Percentiles rank a stretch among this genome's conserved stretches.
These are phyloP conservation scores for Diaporthe longicolla DNA, from an alignment of 2,329 filamentous ascomycete species.

Conservation along the genomic window DNA sequence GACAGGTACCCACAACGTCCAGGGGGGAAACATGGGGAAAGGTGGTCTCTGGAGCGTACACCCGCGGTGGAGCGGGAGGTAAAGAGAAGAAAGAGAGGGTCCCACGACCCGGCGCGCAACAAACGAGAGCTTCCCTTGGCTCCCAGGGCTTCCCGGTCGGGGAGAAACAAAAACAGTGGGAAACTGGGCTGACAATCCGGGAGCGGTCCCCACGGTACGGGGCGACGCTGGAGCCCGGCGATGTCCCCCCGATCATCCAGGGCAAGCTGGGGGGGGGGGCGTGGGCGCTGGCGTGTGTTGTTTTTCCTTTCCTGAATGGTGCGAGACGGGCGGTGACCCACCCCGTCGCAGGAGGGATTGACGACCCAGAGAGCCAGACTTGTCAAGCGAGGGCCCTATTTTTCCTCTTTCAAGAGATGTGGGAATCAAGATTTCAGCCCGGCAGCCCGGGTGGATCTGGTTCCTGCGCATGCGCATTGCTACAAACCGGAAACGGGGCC, in stretches of 20 bases:
- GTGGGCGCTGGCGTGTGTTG: not conserved
- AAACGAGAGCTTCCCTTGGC: constrained; percentile 6
- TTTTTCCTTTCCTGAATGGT: not conserved
- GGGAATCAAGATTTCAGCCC: constrained; percentile 30
- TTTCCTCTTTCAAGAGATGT: constrained; percentile 16
- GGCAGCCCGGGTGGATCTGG: constrained; percentile 34
- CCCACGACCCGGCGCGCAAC: not conserved
- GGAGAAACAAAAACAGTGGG: constrained; percentile 26
- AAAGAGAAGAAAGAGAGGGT: not conserved
- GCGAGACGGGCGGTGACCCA: constrained; percentile 26
- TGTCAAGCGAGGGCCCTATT: constrained; percentile 23
- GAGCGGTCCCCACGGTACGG: constrained; percentile 23
- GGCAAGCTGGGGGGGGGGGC: not conserved
- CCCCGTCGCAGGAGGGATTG: constrained; percentile 24
- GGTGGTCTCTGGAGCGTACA: constrained; percentile 35
- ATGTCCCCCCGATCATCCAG: not conserved
- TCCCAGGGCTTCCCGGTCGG: constrained; percentile 11
- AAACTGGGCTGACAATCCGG: constrained; percentile 33
- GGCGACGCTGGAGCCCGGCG: constrained; percentile 21
- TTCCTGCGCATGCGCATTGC: constrained; percentile 31
- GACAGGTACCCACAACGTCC: constrained; percentile 39
- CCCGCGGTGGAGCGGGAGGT: constrained; percentile 28
- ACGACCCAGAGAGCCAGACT: constrained; percentile 16
- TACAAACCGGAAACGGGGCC: constrained; percentile 33
- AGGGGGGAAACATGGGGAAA: constrained; percentile 32